These are phyloP conservation scores for Schwanniomyces vanrijiae DNA, from an alignment of 805 yeast genomes.

Conservation along the genomic window DNA sequence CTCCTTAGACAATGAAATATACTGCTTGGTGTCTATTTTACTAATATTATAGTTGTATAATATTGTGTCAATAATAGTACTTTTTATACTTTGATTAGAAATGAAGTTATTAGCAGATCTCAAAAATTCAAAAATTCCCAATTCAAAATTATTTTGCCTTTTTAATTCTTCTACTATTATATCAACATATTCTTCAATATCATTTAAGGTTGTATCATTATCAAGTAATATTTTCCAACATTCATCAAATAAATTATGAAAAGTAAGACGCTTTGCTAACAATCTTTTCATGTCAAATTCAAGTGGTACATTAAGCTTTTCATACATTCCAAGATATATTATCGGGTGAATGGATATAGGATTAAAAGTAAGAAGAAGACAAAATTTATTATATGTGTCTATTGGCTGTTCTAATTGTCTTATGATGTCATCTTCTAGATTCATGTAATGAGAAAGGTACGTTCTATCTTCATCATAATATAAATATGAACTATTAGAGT, in stretches of 20 bases:
- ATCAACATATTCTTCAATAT: slow-evolving; percentile 38
- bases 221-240: slow-evolving; percentile 29
- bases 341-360: slow-evolving; percentile 32
- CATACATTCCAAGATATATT: slow-evolving; percentile 20
- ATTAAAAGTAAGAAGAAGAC: slow-evolving; percentile 27
- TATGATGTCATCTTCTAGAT: slow-evolving; percentile 1
- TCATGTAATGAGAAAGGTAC: not conserved
- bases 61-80: slow-evolving; percentile 18
- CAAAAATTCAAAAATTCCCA: slow-evolving; percentile 24
- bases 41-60: slow-evolving; percentile 12
- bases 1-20: slow-evolving; percentile 2
- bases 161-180: slow-evolving; percentile 18
- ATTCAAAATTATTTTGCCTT: slow-evolving; percentile 15
- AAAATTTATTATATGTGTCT: slow-evolving; percentile 30
- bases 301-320: slow-evolving; percentile 14
- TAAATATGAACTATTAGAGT: not conserved
- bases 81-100: slow-evolving; percentile 11
- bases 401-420: slow-evolving; percentile 19
- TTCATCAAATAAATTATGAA: slow-evolving; percentile 27
- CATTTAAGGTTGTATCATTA: slow-evolving; percentile 28
- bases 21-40: slow-evolving; percentile 4
- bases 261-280: slow-evolving; percentile 27
- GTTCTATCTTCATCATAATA: not conserved
- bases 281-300: slow-evolving; percentile 19
- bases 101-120: slow-evolving; percentile 15